These are phyloP conservation scores for Botryosphaeria dothidea DNA, from an alignment of 2,329 filamentous ascomycete genomes.

Conservation along the genomic window DNA sequence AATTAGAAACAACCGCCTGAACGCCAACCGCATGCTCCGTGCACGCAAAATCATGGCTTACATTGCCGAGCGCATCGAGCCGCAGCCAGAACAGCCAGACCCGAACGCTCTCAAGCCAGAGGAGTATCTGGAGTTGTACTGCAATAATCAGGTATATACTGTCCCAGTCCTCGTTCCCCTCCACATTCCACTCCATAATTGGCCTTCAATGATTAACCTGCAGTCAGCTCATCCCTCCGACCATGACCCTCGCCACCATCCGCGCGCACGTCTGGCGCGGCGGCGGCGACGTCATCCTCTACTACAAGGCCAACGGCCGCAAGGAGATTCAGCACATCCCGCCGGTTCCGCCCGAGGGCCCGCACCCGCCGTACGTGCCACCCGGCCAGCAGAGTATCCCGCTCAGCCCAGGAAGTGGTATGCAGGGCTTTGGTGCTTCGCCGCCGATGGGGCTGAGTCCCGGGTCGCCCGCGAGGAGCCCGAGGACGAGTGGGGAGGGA, in stretches of 20 bases:
- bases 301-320: constrained; percentile 90
- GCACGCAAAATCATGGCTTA: constrained; percentile 94
- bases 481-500: background rate
- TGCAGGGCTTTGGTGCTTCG: background rate
- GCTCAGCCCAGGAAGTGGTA: background rate
- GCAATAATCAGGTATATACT: constrained; percentile 77
- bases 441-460: background rate
- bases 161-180: background rate
- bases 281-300: constrained; percentile 85
- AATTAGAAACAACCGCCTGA: constrained; percentile 77
- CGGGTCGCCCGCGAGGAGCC: background rate
- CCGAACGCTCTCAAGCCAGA: constrained; percentile 71
- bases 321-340: constrained; percentile 55
- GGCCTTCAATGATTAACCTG: background rate
- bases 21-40: constrained; percentile 94
- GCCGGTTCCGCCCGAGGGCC: constrained; percentile 4
- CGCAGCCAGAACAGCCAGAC: constrained; percentile 59
- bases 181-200: no score
- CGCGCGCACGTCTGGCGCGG: constrained; percentile 92
- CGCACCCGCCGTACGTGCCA: constrained; percentile 2
- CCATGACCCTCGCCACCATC: constrained; percentile 92
- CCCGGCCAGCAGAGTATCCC: background rate
- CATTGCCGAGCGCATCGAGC: constrained; percentile 87
- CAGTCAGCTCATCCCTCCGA: constrained; percentile 64
- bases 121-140: constrained; percentile 93